A percentile compares a stretch with the other conserved stretches of the same genome.
Conservation (phyloP, 73 alveolate genomes). For the Uronychia binucleata region DNA sequence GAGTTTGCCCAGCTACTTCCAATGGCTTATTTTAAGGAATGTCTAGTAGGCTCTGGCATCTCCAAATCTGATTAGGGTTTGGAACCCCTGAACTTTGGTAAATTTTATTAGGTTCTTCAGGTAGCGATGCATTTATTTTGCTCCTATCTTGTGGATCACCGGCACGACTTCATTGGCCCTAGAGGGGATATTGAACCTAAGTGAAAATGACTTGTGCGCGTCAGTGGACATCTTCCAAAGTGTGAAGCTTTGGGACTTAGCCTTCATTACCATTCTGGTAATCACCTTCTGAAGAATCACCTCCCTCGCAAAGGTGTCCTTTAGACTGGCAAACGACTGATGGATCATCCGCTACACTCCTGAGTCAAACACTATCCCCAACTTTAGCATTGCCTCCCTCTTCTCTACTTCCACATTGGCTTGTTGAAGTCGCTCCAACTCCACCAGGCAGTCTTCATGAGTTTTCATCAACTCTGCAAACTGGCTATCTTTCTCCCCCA, state of each 20-base stretch:
- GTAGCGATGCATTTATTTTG: neutral
- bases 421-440: neutral
- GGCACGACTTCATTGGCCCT: neutral
- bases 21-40: neutral
- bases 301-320: neutral
- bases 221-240: neutral
- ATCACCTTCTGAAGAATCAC: neutral
- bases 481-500: neutral
- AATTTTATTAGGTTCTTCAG: neutral
- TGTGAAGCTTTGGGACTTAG: neutral
- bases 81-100: neutral
- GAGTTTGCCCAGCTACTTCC: neutral
- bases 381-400: neutral
- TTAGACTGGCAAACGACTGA: neutral
- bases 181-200: neutral
- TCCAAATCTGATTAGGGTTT: neutral
- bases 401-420: neutral
- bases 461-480: neutral
- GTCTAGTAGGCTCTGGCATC: neutral
- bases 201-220: neutral
- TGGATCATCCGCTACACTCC: neutral
- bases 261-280: neutral
- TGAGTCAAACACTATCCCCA: neutral
- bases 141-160: neutral
- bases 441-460: neutral